Evolutionary conservation across 2,329 filamentous ascomycete species (phyloP).

Genomic region (Ilyonectria robusta): DNA sequence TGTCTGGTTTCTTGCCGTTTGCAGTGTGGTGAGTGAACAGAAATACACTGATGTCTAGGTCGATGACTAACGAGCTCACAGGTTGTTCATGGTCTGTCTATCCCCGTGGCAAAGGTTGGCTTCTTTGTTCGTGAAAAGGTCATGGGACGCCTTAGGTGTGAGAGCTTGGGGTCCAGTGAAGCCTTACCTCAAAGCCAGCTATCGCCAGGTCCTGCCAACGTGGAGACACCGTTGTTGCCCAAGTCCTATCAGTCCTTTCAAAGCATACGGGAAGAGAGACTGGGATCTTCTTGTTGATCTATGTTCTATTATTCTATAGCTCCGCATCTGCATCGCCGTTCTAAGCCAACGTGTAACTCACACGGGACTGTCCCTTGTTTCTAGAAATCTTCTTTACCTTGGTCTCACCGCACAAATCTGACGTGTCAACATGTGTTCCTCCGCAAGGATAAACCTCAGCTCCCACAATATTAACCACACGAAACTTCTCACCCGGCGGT

Average conservation of each 20-base stretch:
- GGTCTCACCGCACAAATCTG: constrained; percentile 71
- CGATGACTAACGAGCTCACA: constrained; percentile 18
- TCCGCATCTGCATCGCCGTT: neutral
- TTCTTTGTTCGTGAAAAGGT: constrained; percentile 41
- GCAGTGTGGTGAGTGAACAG: constrained; percentile 77
- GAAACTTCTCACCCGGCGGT: constrained; percentile 64
- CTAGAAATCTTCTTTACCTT: constrained; percentile 74
- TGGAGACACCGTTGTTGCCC: neutral
- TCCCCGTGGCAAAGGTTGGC: constrained; percentile 80
- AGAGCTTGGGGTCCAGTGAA: neutral
- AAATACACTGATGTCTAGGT: fast-evolving
- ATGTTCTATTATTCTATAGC: neutral
- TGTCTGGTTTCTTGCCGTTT: constrained; percentile 90
- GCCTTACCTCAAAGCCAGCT: too few relatives aligned
- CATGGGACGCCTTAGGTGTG: neutral
- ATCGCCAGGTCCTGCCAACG: neutral
- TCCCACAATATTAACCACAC: constrained; percentile 79
- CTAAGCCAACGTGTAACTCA: constrained; percentile 42
- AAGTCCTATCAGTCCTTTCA: neutral
- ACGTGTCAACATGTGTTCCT: constrained; percentile 78
- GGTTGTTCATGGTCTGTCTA: constrained; percentile 84
- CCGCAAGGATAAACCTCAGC: constrained; percentile 81
- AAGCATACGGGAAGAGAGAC: constrained; percentile 1
- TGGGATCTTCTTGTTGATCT: neutral
- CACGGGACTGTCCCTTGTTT: constrained; percentile 44